Percentiles rank a stretch among this genome's conserved stretches.
These are phyloP conservation scores for Polytrichum commune DNA, from an alignment of 225 moss, liverwort and hornwort genomes.

Conservation along the genomic window DNA sequence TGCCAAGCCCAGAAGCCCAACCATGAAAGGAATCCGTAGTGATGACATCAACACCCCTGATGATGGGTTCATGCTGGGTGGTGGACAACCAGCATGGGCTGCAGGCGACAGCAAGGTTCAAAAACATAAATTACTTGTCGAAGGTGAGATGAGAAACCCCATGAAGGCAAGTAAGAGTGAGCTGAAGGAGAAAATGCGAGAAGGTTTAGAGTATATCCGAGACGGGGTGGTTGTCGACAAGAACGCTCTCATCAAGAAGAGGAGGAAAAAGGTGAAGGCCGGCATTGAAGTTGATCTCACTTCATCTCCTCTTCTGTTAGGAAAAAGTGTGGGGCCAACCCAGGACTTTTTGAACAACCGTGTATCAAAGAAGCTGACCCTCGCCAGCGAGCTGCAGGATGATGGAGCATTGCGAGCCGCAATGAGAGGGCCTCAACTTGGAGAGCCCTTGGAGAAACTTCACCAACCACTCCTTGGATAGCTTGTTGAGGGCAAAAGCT, in stretches of 20 bases:
- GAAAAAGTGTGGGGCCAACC: constrained; percentile 21
- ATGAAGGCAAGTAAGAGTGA: constrained; percentile 33
- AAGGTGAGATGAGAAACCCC: constrained; percentile 27
- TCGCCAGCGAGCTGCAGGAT: constrained; percentile 22
- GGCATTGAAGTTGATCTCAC: constrained; percentile 29
- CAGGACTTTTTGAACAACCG: constrained; percentile 20
- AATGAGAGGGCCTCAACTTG: constrained; percentile 14
- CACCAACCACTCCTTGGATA: constrained; percentile 11
- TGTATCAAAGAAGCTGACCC: constrained; percentile 24
- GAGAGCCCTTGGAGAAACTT: constrained; percentile 13
- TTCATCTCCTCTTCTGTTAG: constrained; percentile 31
- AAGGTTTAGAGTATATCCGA: constrained; percentile 14
- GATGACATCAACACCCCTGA: constrained; percentile 36
- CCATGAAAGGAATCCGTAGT: not conserved
- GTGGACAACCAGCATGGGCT: constrained; percentile 27
- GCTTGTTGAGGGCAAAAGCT: constrained; percentile 12
- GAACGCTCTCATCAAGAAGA: constrained; percentile 44
- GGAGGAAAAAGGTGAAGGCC: constrained; percentile 42
- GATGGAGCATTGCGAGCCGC: constrained; percentile 27
- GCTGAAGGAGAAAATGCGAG: constrained; percentile 22
- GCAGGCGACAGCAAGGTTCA: constrained; percentile 25
- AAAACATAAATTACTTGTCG: constrained; percentile 31
- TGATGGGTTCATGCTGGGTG: constrained; percentile 24
- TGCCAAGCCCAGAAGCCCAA: constrained; percentile 15
- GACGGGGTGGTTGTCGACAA: constrained; percentile 26